phyloP scores from a whole-genome alignment of 1,139 yeast genomes.

The Scheffersomyces quercinus region DNA sequence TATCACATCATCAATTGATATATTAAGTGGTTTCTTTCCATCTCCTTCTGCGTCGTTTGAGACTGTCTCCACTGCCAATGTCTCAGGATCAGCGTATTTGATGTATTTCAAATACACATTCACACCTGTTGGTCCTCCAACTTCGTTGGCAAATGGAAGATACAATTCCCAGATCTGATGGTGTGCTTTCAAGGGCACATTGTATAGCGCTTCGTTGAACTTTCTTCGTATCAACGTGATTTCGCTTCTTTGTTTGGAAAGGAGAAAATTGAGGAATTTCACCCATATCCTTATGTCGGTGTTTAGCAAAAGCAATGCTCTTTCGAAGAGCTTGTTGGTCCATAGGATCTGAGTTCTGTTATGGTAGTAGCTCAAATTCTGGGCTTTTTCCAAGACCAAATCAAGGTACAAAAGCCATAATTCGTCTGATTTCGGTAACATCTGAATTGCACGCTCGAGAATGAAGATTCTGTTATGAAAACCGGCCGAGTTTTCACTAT shows the following conservation, averaged over 20 bases:
- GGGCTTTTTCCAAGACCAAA: conserved; percentile 28
- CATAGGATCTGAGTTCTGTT: conserved; percentile 28
- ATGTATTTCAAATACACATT: conserved; percentile 47
- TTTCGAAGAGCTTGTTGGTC: conserved; percentile 47
- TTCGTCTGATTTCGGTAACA: conserved; percentile 51
- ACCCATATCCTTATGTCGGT: conserved; percentile 59
- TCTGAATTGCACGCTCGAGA: conserved; percentile 52
- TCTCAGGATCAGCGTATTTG: conserved; percentile 22
- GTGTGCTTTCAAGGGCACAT: conserved; percentile 56
- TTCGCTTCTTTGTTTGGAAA: conserved; percentile 17
- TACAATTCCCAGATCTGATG: conserved; percentile 60
- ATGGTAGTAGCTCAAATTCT: conserved; percentile 26
- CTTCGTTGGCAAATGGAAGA: conserved; percentile 49
- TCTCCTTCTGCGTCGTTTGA: neutral
- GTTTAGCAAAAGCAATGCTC: conserved; percentile 44
- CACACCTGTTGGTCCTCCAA: conserved; percentile 45
- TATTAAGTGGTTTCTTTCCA: neutral
- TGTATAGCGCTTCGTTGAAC: conserved; percentile 55
- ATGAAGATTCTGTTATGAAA: conserved; percentile 40
- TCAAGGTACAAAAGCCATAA: conserved; percentile 59
- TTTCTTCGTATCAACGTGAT: conserved; percentile 46
- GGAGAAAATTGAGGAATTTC: conserved; percentile 11
- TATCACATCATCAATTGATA: conserved; percentile 18
- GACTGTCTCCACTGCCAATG: conserved; percentile 6
- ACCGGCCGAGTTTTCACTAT: conserved; percentile 16